Conservation (phyloP, 805 yeast species). For the Komagataella pastoris region DNA sequence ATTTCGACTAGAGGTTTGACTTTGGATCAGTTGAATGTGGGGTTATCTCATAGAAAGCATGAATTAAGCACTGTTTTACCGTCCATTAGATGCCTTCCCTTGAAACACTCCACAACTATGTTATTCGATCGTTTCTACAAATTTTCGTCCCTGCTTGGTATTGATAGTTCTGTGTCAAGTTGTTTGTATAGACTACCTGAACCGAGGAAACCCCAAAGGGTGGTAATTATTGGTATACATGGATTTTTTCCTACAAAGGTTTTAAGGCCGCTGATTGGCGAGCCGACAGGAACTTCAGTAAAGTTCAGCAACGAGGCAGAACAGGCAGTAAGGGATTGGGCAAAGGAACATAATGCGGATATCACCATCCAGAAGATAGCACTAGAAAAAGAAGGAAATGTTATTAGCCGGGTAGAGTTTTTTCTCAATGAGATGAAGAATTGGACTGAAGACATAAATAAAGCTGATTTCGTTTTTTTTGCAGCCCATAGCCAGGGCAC, state of each 20-base stretch:
- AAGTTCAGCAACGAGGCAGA: slow-evolving; percentile 90
- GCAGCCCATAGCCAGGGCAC: slow-evolving; percentile 93
- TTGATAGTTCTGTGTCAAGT: background rate
- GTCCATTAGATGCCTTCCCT: slow-evolving; percentile 10
- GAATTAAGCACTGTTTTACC: background rate
- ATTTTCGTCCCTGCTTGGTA: background rate
- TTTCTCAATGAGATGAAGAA: slow-evolving; percentile 60
- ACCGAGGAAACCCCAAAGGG: slow-evolving; percentile 29
- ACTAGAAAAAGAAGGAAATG: slow-evolving; percentile 85
- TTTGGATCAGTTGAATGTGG: background rate
- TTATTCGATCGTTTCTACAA: background rate
- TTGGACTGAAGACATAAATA: slow-evolving; percentile 32
- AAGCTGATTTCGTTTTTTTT: slow-evolving; percentile 71
- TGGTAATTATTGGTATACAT: slow-evolving; percentile 84
- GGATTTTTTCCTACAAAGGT: slow-evolving; percentile 90
- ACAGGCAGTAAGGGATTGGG: slow-evolving; percentile 58
- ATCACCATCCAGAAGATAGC: slow-evolving; percentile 80
- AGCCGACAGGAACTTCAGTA: slow-evolving; percentile 92
- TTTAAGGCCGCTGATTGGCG: slow-evolving; percentile 79
- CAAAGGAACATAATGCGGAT: slow-evolving; percentile 25
- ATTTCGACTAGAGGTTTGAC: background rate
- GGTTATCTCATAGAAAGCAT: background rate
- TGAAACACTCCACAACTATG: slow-evolving; percentile 3
- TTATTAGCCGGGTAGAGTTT: slow-evolving; percentile 73
- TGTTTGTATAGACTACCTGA: slow-evolving; percentile 3